These are phyloP conservation scores for Trichoderma koningii DNA, from an alignment of 2,329 filamentous ascomycete genomes.

Conservation along the genomic window DNA sequence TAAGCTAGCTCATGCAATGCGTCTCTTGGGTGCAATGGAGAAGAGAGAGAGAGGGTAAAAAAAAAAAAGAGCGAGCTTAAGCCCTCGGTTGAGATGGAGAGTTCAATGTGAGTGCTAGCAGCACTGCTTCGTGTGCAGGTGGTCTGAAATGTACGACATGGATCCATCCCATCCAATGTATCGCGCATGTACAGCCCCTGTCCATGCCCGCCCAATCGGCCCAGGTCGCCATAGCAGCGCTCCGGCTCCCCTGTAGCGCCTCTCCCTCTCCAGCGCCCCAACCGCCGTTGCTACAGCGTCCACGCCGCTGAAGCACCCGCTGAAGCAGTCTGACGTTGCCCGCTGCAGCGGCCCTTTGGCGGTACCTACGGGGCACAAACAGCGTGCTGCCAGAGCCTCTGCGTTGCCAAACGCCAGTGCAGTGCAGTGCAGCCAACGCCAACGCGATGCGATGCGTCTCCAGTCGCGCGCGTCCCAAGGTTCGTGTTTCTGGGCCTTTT, in stretches of 20 bases:
- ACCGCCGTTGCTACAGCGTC: slow-evolving; percentile 14
- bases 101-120: too few relatives aligned
- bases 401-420: too few relatives aligned
- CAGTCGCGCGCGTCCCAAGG: slow-evolving; percentile 24
- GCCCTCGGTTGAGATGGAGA: too few relatives aligned
- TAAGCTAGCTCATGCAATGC: too few relatives aligned
- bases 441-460: slow-evolving; percentile 31
- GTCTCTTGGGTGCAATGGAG: too few relatives aligned
- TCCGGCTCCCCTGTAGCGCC: neutral
- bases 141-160: too few relatives aligned
- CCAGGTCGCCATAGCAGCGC: slow-evolving; percentile 7
- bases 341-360: neutral
- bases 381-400: neutral
- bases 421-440: slow-evolving; percentile 16
- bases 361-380: neutral
- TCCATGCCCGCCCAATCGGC: neutral
- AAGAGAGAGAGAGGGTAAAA: too few relatives aligned
- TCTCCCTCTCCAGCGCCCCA: too few relatives aligned
- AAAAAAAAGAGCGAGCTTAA: too few relatives aligned
- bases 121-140: too few relatives aligned
- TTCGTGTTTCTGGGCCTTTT: slow-evolving; percentile 27
- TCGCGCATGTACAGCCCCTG: neutral
- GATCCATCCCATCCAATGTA: too few relatives aligned
- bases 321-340: too few relatives aligned
- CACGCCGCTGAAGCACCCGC: slow-evolving; percentile 1